Conservation (phyloP, 176 grass and related monocot species). For the Juncus effusus region DNA sequence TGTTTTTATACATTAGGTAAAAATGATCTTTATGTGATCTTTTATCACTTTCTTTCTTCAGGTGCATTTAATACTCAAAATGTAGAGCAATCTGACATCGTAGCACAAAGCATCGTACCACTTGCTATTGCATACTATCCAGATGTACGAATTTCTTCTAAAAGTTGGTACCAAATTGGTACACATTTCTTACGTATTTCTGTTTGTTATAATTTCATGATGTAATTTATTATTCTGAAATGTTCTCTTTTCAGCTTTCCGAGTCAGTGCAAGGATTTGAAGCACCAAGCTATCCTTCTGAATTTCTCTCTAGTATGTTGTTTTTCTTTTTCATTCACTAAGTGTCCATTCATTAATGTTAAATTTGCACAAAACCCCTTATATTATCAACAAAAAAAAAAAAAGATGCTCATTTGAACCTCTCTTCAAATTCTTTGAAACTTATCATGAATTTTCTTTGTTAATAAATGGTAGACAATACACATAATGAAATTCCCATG, state of each 20-base stretch:
- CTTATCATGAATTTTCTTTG: background rate
- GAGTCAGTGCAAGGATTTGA: constrained; percentile 8
- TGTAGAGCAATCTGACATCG: background rate
- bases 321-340: background rate
- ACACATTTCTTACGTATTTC: background rate
- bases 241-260: constrained; percentile 16
- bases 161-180: background rate
- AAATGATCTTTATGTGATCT: background rate
- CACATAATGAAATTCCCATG: background rate
- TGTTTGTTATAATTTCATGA: background rate
- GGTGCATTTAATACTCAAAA: constrained; percentile 6
- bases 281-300: constrained; percentile 4
- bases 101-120: background rate
- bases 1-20: background rate
- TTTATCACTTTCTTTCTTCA: background rate
- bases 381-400: background rate
- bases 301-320: constrained; percentile 3
- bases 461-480: background rate
- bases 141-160: constrained; percentile 10
- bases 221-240: background rate
- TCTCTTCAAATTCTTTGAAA: background rate
- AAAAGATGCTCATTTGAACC: background rate
- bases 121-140: constrained; percentile 4
- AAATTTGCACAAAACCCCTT: no score
- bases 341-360: no score